Base-by-base conservation (phyloP, 768 basidiomycete species). In the Amanita pseudoporphyria region DNA sequence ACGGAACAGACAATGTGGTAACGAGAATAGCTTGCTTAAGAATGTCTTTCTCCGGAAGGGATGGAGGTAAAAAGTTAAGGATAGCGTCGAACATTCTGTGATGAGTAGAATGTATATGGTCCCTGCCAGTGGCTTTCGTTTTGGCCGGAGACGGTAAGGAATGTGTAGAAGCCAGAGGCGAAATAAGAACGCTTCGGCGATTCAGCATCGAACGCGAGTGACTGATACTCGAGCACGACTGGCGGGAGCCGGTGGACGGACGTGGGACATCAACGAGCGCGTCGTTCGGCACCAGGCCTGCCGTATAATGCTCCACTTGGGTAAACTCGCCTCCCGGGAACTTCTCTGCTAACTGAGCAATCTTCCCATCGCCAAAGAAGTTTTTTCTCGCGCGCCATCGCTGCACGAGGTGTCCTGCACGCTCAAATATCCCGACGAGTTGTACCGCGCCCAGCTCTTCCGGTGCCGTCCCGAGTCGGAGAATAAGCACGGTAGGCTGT, bases 1-100 rank as follows among this genome's bases (percentile, higher is more conserved):
- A 72, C 3, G 67, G 64, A 2, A 61, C 62, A 31, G 65, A 58
- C 38, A 74, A 62, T 12, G 72, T 71, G 1, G 68, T 72, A 3
- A 73, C 65, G 26, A 76, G 63, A 9, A 76, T 68, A 6, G 70
- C 64, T 51, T 71, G 64, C 47, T 73, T 73, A 4, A 74, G 56
- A 4, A 73, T 57, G 9, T 64, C 64, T 52, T 72, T 72, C 33
- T 76, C 74, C 0, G 66, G 62, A 1, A 70, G 49, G 14, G 51
- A 50, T 3, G 61, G 31, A 0, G 72, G 70, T n/a, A 76, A 60
- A 54, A 72, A 74, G 41, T 71, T 71, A 52, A 76, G 50, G 13
- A 76, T 54, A 7, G 70, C 69, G 49, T 72, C 71, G 50, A 76
- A 74, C 0, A 63, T 56, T 32, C 63, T 59, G 32, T 53, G 50